A percentile compares a stretch with the other conserved stretches of the same genome.
Conservation (phyloP, 257 asterid species). For the Plantago major region DNA sequence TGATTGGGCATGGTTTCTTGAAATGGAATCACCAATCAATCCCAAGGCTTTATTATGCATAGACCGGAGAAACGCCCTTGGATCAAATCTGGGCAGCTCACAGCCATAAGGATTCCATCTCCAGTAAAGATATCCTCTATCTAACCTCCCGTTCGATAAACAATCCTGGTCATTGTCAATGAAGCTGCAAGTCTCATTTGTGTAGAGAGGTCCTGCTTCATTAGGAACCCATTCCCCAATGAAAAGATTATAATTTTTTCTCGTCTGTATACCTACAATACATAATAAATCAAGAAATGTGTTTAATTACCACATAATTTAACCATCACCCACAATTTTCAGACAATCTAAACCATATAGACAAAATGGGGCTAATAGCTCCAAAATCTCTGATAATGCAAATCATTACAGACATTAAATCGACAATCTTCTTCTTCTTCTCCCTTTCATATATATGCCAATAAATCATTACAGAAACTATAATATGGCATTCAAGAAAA, state of each 20-base stretch:
- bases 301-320: slow-evolving; percentile 7
- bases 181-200: slow-evolving; percentile 56
- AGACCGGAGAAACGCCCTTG: slow-evolving; percentile 50
- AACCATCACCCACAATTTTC: not conserved
- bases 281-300: too few species aligned
- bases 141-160: slow-evolving; percentile 69
- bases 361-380: too few species aligned
- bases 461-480: too few species aligned
- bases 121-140: slow-evolving; percentile 68
- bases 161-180: slow-evolving; percentile 69
- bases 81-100: slow-evolving; percentile 43
- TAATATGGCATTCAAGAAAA: too few species aligned
- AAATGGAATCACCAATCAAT: slow-evolving; percentile 75
- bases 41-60: slow-evolving; percentile 73
- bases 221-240: slow-evolving; percentile 70
- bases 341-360: too few species aligned
- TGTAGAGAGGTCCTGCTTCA: slow-evolving; percentile 58
- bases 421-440: too few species aligned
- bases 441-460: too few species aligned
- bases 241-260: slow-evolving; percentile 50
- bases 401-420: too few species aligned
- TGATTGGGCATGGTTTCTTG: slow-evolving; percentile 77
- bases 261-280: slow-evolving; percentile 22
- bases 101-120: slow-evolving; percentile 73
- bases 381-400: too few species aligned